Evolutionary conservation across 2,329 filamentous ascomycete species (phyloP).

Genomic region (Colletotrichum salicis): DNA sequence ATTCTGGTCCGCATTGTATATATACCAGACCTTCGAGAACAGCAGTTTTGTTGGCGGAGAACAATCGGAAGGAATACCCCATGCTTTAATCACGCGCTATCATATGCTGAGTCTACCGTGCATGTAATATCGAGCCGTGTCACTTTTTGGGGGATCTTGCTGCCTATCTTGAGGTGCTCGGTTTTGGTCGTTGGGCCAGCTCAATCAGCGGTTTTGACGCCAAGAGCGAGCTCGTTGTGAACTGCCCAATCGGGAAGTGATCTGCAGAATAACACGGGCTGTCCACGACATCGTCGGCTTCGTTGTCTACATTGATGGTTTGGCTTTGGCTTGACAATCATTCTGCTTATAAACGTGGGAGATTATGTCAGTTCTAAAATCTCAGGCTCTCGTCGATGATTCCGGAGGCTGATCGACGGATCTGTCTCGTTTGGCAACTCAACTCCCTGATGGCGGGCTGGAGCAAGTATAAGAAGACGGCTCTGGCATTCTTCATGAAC

Average conservation of each 20-base stretch:
- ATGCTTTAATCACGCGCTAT: background rate
- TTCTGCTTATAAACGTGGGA: background rate
- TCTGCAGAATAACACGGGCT: background rate
- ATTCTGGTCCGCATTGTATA: constrained; percentile 24
- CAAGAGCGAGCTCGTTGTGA: background rate
- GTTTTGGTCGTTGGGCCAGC: background rate
- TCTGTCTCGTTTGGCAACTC: background rate
- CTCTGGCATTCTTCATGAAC: background rate
- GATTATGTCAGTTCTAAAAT: background rate
- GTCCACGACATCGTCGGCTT: background rate
- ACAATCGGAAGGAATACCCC: constrained; percentile 25
- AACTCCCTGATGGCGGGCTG: background rate
- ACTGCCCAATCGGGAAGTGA: background rate
- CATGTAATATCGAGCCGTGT: background rate
- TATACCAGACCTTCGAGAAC: constrained; percentile 27
- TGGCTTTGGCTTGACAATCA: background rate
- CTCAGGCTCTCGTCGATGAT: background rate
- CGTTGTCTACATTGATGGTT: background rate
- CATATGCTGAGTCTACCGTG: background rate
- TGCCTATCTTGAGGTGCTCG: background rate
- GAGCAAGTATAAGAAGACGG: background rate
- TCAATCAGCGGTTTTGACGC: background rate
- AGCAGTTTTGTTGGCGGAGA: constrained; percentile 24
- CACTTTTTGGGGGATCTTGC: background rate
- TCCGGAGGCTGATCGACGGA: background rate